phyloP scores from a whole-genome alignment of 768 basidiomycete species.

The Kwoniella newhampshirensis region DNA sequence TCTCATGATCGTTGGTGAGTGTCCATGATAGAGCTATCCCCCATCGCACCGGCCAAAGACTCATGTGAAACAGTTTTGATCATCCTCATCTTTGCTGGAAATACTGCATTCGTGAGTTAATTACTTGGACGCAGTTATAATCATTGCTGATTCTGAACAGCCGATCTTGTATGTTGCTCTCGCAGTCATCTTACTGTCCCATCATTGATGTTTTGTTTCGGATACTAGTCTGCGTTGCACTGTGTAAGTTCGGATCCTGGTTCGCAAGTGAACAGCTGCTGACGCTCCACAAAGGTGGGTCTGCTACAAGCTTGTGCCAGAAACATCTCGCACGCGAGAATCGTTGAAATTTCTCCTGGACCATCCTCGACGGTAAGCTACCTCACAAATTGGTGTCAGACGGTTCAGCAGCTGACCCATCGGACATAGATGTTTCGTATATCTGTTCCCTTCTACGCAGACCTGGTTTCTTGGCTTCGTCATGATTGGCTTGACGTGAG shows the following conservation, averaged over 20 bases:
- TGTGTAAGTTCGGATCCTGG: constrained; percentile 62
- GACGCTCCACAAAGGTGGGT: constrained; percentile 64
- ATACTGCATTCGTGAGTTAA: constrained; percentile 82
- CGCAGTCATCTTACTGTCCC: background rate
- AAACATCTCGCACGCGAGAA: constrained; percentile 65
- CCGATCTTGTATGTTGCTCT: constrained; percentile 72
- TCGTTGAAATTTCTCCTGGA: constrained; percentile 89
- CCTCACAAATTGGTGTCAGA: background rate
- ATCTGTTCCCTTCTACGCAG: constrained; percentile 88
- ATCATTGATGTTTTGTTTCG: background rate
- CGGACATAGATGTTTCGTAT: constrained; percentile 71
- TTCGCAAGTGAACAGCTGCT: background rate
- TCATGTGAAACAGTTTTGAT: constrained; percentile 61
- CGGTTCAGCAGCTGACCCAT: background rate
- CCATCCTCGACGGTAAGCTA: constrained; percentile 68
- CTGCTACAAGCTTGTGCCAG: constrained; percentile 64
- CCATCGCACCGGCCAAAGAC: background rate
- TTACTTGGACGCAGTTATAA: background rate
- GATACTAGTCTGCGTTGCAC: constrained; percentile 67
- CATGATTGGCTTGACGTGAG: constrained; percentile 69
- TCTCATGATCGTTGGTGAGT: constrained; percentile 62
- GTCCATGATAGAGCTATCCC: background rate
- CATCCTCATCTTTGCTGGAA: constrained; percentile 81
- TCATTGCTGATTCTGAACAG: constrained; percentile 55
- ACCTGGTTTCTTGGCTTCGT: constrained; percentile 84